Base-by-base conservation (phyloP, 352 stramenopile genomes). In the Phytophthora vignae region DNA sequence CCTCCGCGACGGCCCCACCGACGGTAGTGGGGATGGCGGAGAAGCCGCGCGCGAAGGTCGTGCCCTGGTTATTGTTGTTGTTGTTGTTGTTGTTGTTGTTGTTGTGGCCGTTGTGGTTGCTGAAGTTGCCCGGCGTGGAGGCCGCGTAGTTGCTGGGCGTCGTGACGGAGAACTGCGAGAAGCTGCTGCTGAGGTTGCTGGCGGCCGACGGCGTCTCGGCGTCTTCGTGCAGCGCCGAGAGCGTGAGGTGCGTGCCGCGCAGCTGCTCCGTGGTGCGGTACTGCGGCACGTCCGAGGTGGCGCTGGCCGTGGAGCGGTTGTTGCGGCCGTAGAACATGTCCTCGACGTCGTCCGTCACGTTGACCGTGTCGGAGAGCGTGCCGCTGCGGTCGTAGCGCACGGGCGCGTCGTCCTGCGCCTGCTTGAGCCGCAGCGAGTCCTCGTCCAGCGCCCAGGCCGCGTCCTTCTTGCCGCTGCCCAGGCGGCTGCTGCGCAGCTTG, bases 211-310 rank as follows among this genome's bases (percentile, higher is more conserved):
- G 60, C 64, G 77, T 74, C 61, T 85, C 79, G 25, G 80, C 68
- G 42, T 92, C 78, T 60, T 94, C 85, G n/a, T 86, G 74, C 9
- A 94, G 70, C 59, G 85, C 75, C 22, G 79, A 71, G 22, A 94
- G 74, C 22, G 73, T 79, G 48, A 66, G 69, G 36, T 42, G 36
- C 36, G 4, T 33, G 10, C 66, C 68, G 17, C 81, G 87, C 21
- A 92, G 59, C 60, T 93, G 82, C 60, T 86, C 73, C 36, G 84
- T 92, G 29, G 84, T 90, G 38, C 84, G 84, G 62, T 92, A 88
- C 40, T 77, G 61, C 29, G 71, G 62, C 9, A 60, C 27, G 7
- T 72, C 53, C 17, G 63, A 72, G 19, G 58, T 25, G 10, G 63
- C 14, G 10, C 29, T 33, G 29, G 29, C 29, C 29, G 36, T 78